Conservation (phyloP, 2,329 filamentous ascomycete genomes). For the Chlorencoelia australis region DNA sequence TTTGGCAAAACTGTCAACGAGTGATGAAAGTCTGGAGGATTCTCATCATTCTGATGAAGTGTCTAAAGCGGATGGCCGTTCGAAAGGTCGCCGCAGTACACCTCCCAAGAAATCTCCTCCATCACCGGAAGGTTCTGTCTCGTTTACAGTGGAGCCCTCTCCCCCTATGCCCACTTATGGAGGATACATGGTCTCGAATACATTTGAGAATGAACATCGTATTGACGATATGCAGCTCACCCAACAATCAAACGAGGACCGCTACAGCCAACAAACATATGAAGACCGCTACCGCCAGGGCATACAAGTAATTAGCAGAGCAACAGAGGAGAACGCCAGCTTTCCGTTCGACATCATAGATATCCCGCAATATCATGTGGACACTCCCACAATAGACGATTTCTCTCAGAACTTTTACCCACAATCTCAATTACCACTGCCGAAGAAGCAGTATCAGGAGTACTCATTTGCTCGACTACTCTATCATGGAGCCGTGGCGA, state of each 20-base stretch:
- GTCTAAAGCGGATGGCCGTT: slow-evolving; percentile 3
- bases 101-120: slow-evolving; percentile 3
- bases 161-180: slow-evolving; percentile 17
- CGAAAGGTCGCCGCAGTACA: slow-evolving; percentile 3
- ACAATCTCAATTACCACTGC: slow-evolving; percentile 31
- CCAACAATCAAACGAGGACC: slow-evolving; percentile 19
- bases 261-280: slow-evolving; percentile 17
- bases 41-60: slow-evolving; percentile 16
- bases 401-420: slow-evolving; percentile 19
- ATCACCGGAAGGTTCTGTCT: not conserved
- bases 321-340: slow-evolving; percentile 43
- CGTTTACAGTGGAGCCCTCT: slow-evolving; percentile 1
- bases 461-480: slow-evolving; percentile 60
- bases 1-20: slow-evolving; percentile 39
- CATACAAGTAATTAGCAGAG: slow-evolving; percentile 42
- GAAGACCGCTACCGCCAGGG: too few species aligned
- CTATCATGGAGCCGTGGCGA: slow-evolving; percentile 55
- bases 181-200: slow-evolving; percentile 18
- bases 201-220: slow-evolving; percentile 12
- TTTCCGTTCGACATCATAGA: slow-evolving; percentile 35
- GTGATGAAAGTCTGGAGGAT: slow-evolving; percentile 28
- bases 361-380: slow-evolving; percentile 21
- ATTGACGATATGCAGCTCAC: slow-evolving; percentile 10
- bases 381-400: slow-evolving; percentile 22
- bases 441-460: slow-evolving; percentile 52